These are phyloP conservation scores for Zostera marina DNA, from an alignment of 116 monocot species.

Conservation along the genomic window DNA sequence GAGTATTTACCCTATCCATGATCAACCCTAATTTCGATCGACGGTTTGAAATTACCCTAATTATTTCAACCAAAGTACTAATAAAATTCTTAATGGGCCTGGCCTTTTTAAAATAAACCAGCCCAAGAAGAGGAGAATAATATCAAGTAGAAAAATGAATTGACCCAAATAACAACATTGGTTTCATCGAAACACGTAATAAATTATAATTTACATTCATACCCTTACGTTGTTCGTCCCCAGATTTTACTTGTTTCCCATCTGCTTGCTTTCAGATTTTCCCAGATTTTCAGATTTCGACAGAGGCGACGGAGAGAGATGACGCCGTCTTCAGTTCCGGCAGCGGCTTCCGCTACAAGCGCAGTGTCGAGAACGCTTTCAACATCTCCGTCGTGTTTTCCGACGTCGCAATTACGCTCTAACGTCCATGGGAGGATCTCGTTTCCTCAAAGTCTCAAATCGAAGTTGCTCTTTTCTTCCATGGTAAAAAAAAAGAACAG, in stretches of 20 bases:
- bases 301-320: conserved; percentile 7
- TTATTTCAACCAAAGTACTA: too few species aligned
- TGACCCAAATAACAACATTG: too few species aligned
- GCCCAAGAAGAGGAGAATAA: too few species aligned
- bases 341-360: neutral
- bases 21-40: too few species aligned
- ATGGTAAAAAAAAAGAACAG: conserved; percentile 1
- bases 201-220: too few species aligned
- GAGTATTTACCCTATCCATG: too few species aligned
- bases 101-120: too few species aligned
- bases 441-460: conserved; percentile 4
- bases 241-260: neutral
- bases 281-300: neutral
- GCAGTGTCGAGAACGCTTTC: neutral
- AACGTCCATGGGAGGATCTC: neutral
- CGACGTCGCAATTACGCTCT: conserved; percentile 3
- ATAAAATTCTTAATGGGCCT: too few species aligned
- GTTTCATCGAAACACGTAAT: too few species aligned
- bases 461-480: conserved; percentile 2
- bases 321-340: conserved; percentile 5
- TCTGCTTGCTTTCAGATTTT: neutral
- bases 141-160: too few species aligned
- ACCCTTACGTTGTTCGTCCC: neutral
- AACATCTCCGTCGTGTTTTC: conserved; percentile 4
- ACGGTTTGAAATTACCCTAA: too few species aligned